Conservation (phyloP, 306 rosid genomes). For the Lablab purpureus region DNA sequence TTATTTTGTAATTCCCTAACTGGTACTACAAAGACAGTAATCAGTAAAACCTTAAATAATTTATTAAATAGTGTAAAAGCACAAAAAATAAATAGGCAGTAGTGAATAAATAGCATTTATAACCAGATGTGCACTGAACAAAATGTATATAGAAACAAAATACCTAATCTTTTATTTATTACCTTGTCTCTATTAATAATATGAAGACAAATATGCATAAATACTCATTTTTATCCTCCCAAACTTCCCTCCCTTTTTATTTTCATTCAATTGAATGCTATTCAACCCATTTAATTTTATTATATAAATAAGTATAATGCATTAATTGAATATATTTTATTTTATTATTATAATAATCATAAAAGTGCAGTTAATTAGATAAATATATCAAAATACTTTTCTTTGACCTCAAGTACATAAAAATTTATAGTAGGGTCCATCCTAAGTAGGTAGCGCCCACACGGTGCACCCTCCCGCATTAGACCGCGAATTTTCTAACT, state of each 20-base stretch:
- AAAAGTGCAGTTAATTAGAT: too few species aligned
- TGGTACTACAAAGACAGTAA: too few species aligned
- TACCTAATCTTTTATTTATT: neutral
- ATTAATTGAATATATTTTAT: neutral
- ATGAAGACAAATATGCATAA: too few species aligned
- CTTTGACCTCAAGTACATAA: neutral
- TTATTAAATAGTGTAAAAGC: too few species aligned
- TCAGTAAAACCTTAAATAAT: too few species aligned
- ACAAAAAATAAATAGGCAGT: neutral
- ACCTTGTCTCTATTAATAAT: too few species aligned
- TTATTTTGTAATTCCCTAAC: too few species aligned
- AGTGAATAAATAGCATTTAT: neutral
- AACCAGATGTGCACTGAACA: neutral
- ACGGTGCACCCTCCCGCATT: slow-evolving; percentile 27
- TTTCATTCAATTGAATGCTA: neutral
- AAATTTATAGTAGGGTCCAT: neutral
- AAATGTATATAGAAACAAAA: neutral
- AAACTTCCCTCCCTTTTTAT: neutral
- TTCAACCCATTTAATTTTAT: neutral
- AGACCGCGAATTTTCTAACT: slow-evolving; percentile 9
- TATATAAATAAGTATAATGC: neutral
- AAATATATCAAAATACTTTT: neutral
- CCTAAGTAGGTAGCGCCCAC: neutral
- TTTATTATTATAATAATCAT: neutral
- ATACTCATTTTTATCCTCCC: too few species aligned